Evolutionary conservation across 495 filamentous ascomycete genomes (phyloP), one percentile per base, ranked within the genome.

Genomic region (Margaritispora aquatica): DNA sequence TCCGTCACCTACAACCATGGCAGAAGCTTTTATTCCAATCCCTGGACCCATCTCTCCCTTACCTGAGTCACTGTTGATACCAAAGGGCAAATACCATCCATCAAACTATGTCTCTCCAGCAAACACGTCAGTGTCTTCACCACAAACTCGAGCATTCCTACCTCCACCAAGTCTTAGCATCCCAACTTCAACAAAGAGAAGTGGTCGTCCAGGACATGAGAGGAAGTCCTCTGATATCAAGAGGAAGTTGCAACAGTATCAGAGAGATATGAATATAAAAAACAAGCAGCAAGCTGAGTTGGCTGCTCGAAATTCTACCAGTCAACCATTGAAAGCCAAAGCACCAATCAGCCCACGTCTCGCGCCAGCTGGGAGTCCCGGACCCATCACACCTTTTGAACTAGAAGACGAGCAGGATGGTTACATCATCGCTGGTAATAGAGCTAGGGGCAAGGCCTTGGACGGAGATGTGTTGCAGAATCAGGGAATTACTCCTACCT

Each of bases 311-410:
- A 66, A 11, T 72, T 73, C 3, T 65, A 75, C 11, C 58, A 62
- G 57, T 1, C 21, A 27, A 23, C 24, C 31, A 3, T 10, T n/a
- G 27, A 19, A 34, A 20, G 29, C 17, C 62, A 66, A 64, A 72
- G 60, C 73, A 24, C 52, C 52, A 21, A 38, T 74, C 11, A 84
- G 84, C 21, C 89, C 89, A 8, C 74, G 82, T 19, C 68, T 94
- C 31, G 75, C 75, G 23, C 89, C 89, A 1, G 75, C 88, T 2
- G 81, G 81, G n/a, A 89, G 86, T 47, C 88, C 88, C 0, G 88
- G 88, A 0, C 87, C 88, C 0, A 87, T 92, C 38, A 92, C 89
- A 1, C 89, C 89, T 0, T 77, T 94, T 68, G 80, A 81, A 2
- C 69, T 94, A 26, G 88, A 90, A 63, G 79, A 75, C 8, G 55